A percentile compares a stretch with the other conserved stretches of the same genome.
phyloP scores from a whole-genome alignment of 352 stramenopile genomes.

The Pythium diclinum region DNA sequence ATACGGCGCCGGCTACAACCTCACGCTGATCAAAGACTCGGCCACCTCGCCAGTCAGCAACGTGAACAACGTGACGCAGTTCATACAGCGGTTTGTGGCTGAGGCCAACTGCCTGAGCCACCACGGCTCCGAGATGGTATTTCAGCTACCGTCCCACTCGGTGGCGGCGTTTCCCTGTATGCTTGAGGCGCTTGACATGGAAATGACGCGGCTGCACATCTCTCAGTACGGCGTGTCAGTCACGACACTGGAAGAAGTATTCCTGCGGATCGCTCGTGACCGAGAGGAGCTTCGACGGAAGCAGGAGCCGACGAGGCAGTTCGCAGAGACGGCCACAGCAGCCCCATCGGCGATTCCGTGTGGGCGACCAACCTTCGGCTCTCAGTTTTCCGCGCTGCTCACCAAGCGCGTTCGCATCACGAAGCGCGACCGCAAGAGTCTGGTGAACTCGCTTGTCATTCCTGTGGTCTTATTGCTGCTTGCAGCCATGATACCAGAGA shows the following conservation, averaged over 20 bases:
- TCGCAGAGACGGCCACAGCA: no score
- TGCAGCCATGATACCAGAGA: neutral
- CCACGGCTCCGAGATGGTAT: conserved; percentile 92
- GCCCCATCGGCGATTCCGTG: neutral
- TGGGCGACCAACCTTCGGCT: neutral
- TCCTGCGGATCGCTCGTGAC: conserved; percentile 78
- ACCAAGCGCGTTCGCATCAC: neutral
- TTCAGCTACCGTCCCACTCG: conserved; percentile 83
- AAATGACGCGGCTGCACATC: conserved; percentile 54
- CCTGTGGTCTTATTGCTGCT: neutral
- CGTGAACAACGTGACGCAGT: conserved; percentile 20
- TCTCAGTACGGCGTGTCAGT: conserved; percentile 95
- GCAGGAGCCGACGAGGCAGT: no score
- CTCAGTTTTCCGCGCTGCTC: neutral
- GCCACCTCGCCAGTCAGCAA: no score
- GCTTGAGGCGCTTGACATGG: conserved; percentile 80
- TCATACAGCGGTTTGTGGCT: conserved; percentile 59
- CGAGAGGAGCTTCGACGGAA: conserved; percentile 74
- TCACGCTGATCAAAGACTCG: conserved; percentile 53
- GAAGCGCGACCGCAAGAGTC: neutral
- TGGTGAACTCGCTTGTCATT: neutral
- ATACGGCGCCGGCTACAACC: conserved; percentile 90
- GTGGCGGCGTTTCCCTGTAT: conserved; percentile 84
- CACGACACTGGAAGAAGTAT: conserved; percentile 99
- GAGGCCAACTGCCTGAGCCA: conserved; percentile 85